Percentiles rank a stretch among this genome's conserved stretches.
These are phyloP conservation scores for Cladosporium austrohemisphaericum DNA, from an alignment of 2,329 filamentous ascomycete genomes.

Conservation along the genomic window DNA sequence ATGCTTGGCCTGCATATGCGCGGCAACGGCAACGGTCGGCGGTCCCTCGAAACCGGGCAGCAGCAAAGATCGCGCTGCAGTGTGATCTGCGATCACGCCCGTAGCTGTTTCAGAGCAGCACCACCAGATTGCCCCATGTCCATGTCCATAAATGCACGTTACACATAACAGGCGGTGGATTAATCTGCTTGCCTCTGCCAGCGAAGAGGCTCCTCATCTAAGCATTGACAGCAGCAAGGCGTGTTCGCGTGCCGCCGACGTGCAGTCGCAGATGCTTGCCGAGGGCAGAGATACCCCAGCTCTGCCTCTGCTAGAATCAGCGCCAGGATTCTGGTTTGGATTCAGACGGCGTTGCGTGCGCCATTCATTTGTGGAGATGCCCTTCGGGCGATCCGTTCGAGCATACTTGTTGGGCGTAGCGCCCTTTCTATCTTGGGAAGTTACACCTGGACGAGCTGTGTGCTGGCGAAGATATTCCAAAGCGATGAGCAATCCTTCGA, in stretches of 20 bases:
- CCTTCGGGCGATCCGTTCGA: conserved; percentile 10
- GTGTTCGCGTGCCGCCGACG: conserved; percentile 6
- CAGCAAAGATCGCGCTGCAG: conserved; percentile 14
- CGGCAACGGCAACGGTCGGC: not conserved
- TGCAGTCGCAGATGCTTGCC: conserved; percentile 1
- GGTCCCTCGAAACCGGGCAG: conserved; percentile 9
- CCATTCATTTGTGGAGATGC: conserved; percentile 13
- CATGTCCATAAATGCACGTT: conserved; percentile 5
- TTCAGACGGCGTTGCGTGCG: conserved; percentile 10
- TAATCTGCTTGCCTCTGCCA: conserved; percentile 1
- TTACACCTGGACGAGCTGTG: not conserved
- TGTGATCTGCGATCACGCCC: conserved; percentile 6
- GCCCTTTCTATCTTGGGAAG: conserved; percentile 13
- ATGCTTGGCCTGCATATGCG: conserved; percentile 1
- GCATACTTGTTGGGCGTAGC: conserved; percentile 4
- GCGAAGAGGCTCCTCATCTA: conserved; percentile 1
- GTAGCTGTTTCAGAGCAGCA: conserved; percentile 7
- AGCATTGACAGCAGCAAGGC: conserved; percentile 17
- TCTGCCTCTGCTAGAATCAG: not conserved
- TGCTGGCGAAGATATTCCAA: not conserved
- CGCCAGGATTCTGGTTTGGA: conserved; percentile 12
- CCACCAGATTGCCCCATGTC: conserved; percentile 1
- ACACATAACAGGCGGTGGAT: conserved; percentile 11
- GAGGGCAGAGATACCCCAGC: conserved; percentile 12
- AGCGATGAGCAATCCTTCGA: conserved; percentile 4